phyloP scores from a whole-genome alignment of 306 rosid species.

The Trifolium subterraneum region DNA sequence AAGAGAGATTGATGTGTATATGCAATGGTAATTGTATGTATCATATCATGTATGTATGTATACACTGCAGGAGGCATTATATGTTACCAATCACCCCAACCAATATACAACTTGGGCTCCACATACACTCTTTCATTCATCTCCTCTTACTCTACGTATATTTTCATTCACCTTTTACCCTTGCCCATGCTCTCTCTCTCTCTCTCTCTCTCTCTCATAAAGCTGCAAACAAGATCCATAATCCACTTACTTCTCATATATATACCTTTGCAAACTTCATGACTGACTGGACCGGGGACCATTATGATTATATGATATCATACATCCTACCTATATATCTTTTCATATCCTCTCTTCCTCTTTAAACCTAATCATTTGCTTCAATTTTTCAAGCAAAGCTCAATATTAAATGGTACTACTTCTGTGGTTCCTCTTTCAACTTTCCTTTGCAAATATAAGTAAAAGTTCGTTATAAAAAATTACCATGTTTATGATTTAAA shows the following conservation, averaged over 20 bases:
- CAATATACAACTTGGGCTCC: constrained; percentile 57
- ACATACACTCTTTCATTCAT: not conserved
- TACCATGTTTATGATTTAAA: no score
- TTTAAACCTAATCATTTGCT: constrained; percentile 66
- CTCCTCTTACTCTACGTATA: no score
- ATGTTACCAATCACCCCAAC: constrained; percentile 50
- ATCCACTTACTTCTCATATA: not conserved
- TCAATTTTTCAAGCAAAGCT: not conserved
- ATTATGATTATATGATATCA: constrained; percentile 40
- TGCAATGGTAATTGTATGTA: no score
- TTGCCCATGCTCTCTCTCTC: constrained; percentile 2
- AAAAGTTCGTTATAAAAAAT: no score
- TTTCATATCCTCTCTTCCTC: constrained; percentile 27
- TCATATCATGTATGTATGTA: no score
- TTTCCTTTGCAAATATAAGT: no score
- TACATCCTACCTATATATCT: constrained; percentile 32
- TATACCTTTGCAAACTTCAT: not conserved
- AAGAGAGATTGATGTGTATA: not conserved
- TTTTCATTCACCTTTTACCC: constrained; percentile 44
- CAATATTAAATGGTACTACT: no score
- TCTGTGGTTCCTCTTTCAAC: no score
- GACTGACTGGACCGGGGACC: not conserved
- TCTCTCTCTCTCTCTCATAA: constrained; percentile 34
- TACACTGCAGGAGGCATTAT: not conserved
- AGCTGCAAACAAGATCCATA: constrained; percentile 66